Percentiles rank a stretch among this genome's conserved stretches.
phyloP scores from a whole-genome alignment of 2,329 filamentous ascomycete species.

The Thyridium curvatum region DNA sequence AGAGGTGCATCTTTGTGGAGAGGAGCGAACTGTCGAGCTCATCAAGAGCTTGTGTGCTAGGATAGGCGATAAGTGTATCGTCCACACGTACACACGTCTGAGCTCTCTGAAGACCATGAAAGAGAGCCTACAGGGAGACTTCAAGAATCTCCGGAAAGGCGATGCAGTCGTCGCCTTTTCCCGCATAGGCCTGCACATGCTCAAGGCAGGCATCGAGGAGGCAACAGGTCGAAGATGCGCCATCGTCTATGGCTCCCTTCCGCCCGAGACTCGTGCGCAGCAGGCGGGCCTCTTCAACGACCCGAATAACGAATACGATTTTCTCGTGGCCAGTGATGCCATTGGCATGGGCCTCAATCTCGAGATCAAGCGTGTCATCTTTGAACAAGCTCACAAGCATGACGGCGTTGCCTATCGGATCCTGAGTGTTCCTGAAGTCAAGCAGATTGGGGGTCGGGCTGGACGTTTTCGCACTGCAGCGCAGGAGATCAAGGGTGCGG shows the following conservation, averaged over 20 bases:
- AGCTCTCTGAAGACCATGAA: slow-evolving; percentile 67
- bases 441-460: slow-evolving; percentile 91
- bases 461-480: slow-evolving; percentile 75
- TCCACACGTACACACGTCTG: slow-evolving; percentile 79
- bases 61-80: slow-evolving; percentile 73
- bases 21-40: slow-evolving; percentile 73
- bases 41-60: slow-evolving; percentile 71
- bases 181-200: slow-evolving; percentile 69
- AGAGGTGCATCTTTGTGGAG: slow-evolving; percentile 90
- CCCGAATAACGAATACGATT: slow-evolving; percentile 92
- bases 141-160: slow-evolving; percentile 71
- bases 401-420: slow-evolving; percentile 51
- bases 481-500: slow-evolving; percentile 33
- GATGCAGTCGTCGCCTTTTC: slow-evolving; percentile 89
- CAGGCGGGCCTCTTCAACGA: slow-evolving; percentile 95
- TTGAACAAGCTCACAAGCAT: slow-evolving; percentile 71
- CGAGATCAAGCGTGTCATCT: slow-evolving; percentile 84
- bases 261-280: slow-evolving; percentile 85
- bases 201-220: slow-evolving; percentile 74
- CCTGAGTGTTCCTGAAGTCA: slow-evolving; percentile 71
- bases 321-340: slow-evolving; percentile 76
- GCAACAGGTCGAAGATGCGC: slow-evolving; percentile 75
- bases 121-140: slow-evolving; percentile 54
- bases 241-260: slow-evolving; percentile 86
- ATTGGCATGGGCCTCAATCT: slow-evolving; percentile 65